Evolutionary conservation across 352 stramenopile species (phyloP).

Genomic region (Phytopythium litorale): DNA sequence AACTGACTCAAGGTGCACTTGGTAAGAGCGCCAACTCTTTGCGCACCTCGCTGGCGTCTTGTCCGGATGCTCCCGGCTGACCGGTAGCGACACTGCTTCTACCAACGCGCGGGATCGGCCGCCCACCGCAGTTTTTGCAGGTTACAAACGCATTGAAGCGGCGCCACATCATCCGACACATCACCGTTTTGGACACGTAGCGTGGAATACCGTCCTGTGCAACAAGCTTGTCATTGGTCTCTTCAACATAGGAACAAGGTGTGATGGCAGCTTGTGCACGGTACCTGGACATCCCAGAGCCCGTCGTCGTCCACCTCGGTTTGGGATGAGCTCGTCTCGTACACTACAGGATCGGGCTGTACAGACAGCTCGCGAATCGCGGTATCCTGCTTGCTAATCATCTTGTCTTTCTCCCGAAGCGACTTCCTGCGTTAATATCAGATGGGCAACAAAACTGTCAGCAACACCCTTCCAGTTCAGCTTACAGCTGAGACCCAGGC

Average conservation of each 20-base stretch:
- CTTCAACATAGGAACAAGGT: no score
- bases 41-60: conserved; percentile 16
- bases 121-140: conserved; percentile 66
- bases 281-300: conserved; percentile 52
- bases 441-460: background rate
- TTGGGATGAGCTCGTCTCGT: conserved; percentile 29
- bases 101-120: conserved; percentile 26
- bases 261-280: background rate
- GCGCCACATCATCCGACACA: conserved; percentile 52
- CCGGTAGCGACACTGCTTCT: background rate
- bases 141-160: conserved; percentile 66
- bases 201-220: conserved; percentile 51
- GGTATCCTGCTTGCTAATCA: conserved; percentile 39
- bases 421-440: conserved; percentile 14
- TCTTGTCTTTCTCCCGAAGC: conserved; percentile 47
- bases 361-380: conserved; percentile 41
- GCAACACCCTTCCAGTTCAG: background rate
- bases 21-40: no score
- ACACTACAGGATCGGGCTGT: conserved; percentile 13
- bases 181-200: conserved; percentile 48
- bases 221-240: background rate
- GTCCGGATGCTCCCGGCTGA: background rate
- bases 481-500: background rate
- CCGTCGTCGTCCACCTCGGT: conserved; percentile 71
- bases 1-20: background rate